phyloP scores from a whole-genome alignment of 2,329 filamentous ascomycete genomes.

The Cylindrodendrum hubeiense region DNA sequence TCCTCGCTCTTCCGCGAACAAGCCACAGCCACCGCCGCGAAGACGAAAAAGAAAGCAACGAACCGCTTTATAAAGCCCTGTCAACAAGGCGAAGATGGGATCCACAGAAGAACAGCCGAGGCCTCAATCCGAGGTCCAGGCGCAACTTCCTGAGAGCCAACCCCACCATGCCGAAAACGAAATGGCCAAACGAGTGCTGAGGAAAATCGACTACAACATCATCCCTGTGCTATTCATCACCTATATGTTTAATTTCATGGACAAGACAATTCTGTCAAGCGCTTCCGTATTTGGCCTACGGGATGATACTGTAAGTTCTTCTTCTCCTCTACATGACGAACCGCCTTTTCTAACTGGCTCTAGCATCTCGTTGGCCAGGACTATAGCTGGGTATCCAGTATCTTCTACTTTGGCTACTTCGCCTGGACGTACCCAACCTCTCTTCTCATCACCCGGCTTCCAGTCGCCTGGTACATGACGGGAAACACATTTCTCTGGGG shows the following conservation, averaged over 20 bases:
- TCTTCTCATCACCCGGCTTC: conserved; percentile 61
- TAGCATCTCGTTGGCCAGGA: conserved; percentile 54
- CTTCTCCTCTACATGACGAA: neutral
- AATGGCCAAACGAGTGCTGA: conserved; percentile 51
- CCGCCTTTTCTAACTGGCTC: neutral
- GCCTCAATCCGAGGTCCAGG: neutral
- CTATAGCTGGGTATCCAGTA: conserved; percentile 73
- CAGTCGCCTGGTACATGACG: conserved; percentile 60
- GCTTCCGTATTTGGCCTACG: conserved; percentile 68
- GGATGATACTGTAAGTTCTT: conserved; percentile 56
- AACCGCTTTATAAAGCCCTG: neutral
- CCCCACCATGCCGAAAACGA: neutral
- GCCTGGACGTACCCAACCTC: conserved; percentile 64
- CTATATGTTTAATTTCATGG: conserved; percentile 72
- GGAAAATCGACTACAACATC: conserved; percentile 67
- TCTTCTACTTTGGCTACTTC: conserved; percentile 60
- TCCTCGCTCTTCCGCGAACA: neutral
- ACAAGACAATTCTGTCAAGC: conserved; percentile 69
- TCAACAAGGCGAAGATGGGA: neutral
- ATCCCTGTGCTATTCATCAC: conserved; percentile 69
- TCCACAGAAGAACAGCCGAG: neutral
- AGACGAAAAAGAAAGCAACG: neutral
- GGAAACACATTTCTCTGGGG: conserved; percentile 65
- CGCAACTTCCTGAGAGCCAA: neutral
- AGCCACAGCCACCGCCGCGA: neutral